Evolutionary conservation across 345 rosid genomes (phyloP).

Genomic region (Erodium maritimum): DNA sequence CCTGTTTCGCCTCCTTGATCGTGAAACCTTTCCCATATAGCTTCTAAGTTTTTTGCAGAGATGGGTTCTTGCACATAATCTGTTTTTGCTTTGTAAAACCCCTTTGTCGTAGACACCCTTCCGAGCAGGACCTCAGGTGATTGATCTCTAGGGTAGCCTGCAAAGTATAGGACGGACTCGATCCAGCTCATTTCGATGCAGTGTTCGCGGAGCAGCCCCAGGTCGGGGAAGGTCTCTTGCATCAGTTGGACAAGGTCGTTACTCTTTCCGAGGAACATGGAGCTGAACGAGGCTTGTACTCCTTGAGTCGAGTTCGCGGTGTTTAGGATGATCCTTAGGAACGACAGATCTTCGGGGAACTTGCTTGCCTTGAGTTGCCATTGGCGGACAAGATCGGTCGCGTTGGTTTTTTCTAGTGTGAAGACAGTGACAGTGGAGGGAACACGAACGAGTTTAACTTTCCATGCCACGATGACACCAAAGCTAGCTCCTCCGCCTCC

Average conservation of each 20-base stretch:
- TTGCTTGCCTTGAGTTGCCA: conserved; percentile 37
- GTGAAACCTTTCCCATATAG: conserved; percentile 14
- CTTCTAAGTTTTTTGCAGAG: conserved; percentile 15
- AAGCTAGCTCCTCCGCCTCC: conserved; percentile 52
- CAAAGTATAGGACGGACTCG: conserved; percentile 10
- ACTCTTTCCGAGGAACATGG: conserved; percentile 13
- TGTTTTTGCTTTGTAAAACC: conserved; percentile 20
- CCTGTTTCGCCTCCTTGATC: conserved; percentile 2
- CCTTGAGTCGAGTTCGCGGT: background rate
- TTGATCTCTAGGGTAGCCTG: conserved; percentile 6
- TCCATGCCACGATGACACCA: conserved; percentile 34
- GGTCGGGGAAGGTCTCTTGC: conserved; percentile 16
- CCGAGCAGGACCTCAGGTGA: conserved; percentile 12
- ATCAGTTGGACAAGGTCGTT: conserved; percentile 9
- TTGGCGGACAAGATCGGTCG: conserved; percentile 16
- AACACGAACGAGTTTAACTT: conserved; percentile 31
- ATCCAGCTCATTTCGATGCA: conserved; percentile 27
- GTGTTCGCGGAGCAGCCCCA: conserved; percentile 14
- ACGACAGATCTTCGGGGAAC: conserved; percentile 18
- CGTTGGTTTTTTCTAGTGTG: conserved; percentile 20
- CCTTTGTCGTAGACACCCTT: conserved; percentile 9
- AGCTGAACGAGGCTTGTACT: conserved; percentile 2
- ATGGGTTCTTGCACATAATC: conserved; percentile 27
- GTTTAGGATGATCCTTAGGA: conserved; percentile 14
- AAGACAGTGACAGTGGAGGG: conserved; percentile 37